Evolutionary conservation across 1,284 basidiomycete species (phyloP), one percentile per base, ranked within the genome.

Genomic region (Irpex sp.): DNA sequence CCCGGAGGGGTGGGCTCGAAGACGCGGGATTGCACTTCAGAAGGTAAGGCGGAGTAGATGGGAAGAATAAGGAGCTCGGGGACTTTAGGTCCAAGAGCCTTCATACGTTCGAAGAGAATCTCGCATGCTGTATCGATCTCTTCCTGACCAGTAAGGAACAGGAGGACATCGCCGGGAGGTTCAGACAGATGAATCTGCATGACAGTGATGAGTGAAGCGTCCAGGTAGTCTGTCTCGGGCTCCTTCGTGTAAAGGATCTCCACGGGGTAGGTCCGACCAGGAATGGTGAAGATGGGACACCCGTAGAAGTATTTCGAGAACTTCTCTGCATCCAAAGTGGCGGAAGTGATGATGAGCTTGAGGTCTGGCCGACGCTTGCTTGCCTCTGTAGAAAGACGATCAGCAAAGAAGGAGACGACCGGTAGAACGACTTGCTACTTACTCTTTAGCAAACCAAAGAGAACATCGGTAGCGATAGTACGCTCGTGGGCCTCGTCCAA

Each of bases 171-270:
- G 61, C 97, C 97, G 1, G 94, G 93, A 26, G 97, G 97, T 73
- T 98, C 97, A 61, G 97, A 97, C 5, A 98, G 85, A 74, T 99
- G 97, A 68, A 99, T 99, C 77, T 99, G 97, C 92, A 99, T 97
- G 72, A 98, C 93, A 0, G 97, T 99, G 71, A 98, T 99, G 65
- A 99, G 88, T 19, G 95, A 94, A 0, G 97, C 96, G 71, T 99
- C 97, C 64, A 99, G 86, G 76, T 99, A 99, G 76, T 99, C 97
- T n/a, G 87, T 86, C 77, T 99, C 97, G 0, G 97, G 97, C 72
- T 99, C 97, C 76, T 98, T 98, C 67, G 97, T 98, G 79, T 99
- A 98, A 19, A 99, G 81, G 51, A 95, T 86, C 76, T 99, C 97
- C 66, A 99, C 97, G 2, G 97, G 97, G 78, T 93, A 98, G n/a